Evolutionary conservation across 2,329 filamentous ascomycete genomes (phyloP).

Genomic region (Neodidymelliopsis sp.): DNA sequence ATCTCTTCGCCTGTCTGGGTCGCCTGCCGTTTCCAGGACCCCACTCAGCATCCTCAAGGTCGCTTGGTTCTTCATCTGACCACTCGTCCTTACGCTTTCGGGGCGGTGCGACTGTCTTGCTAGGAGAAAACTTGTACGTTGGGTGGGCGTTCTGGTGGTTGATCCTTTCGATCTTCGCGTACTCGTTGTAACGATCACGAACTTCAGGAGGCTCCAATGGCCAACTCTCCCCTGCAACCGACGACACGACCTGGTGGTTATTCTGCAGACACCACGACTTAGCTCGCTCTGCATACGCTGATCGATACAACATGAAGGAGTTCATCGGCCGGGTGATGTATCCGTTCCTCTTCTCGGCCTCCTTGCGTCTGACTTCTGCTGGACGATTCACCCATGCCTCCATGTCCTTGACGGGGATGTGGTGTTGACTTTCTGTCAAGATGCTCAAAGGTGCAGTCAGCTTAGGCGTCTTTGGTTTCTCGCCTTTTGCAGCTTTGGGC

Average conservation of each 20-base stretch:
- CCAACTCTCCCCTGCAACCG: conserved; percentile 88
- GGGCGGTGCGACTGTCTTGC: conserved; percentile 63
- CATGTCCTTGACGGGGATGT: conserved; percentile 78
- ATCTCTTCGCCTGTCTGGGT: conserved; percentile 31
- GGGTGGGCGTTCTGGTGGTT: conserved; percentile 89
- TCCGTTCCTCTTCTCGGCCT: conserved; percentile 74
- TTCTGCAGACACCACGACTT: conserved; percentile 83
- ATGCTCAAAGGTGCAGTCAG: conserved; percentile 74
- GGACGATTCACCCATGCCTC: conserved; percentile 78
- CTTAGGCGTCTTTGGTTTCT: conserved; percentile 59
- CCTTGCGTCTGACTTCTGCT: conserved; percentile 68
- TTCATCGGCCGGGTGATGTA: conserved; percentile 95
- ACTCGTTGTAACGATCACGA: conserved; percentile 76
- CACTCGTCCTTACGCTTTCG: conserved; percentile 58
- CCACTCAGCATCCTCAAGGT: conserved; percentile 53
- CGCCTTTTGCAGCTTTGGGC: conserved; percentile 53
- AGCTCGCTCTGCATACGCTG: conserved; percentile 85
- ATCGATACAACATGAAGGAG: conserved; percentile 97
- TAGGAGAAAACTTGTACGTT: conserved; percentile 91
- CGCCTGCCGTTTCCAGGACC: conserved; percentile 38
- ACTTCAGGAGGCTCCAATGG: conserved; percentile 76
- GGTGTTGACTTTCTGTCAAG: conserved; percentile 68
- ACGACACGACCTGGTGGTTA: conserved; percentile 93
- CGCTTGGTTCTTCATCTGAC: conserved; percentile 51
- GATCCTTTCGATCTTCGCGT: conserved; percentile 80